Base-by-base conservation (phyloP, 2,329 filamentous ascomycete species). In the Colletotrichum sp. region DNA sequence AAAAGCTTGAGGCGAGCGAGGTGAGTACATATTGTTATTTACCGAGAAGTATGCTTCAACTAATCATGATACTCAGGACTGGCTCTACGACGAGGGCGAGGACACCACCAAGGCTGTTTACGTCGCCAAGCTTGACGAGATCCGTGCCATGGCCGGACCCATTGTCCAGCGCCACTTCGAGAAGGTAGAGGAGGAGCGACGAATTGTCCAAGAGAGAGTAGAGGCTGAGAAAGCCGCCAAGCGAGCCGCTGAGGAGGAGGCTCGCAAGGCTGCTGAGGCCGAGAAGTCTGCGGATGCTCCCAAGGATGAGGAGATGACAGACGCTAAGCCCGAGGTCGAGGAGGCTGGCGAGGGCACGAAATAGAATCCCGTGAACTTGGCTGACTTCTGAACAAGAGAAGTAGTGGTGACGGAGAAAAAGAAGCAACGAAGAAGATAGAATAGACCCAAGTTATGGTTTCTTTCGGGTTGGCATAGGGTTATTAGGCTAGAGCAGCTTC, bases 1-100 rank as follows among this genome's bases (percentile, higher is more conserved):
- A 92, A 69, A 98, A 97, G 91, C 93, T 98, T 78, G 94, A 95
- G 82, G 88, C 92, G 75, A 93, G 90, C 80, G 96, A 99, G 94
- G 96, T 98, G 91, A 89, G 94, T 84, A 6, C n/a, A 52, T 13
- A 24, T 36, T 18, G 28, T 30, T 16, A 9, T 26, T 15, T 15
- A 16, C 26, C 34, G 30, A 21, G 18, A 21, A 52, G 44, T 52
- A 44, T 30, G 28, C 32, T 13, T 16, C 13, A 62, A 57, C 80
- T 84, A 77, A 85, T 79, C 10, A 78, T 80, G 26, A n/a, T 21
- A 28, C 73, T 57, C 79, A 99, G 96, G 96, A 99, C 84, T 99
- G 97, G 97, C 91, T 99, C 77, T 99, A 99, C 86, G 96, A 98
- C 71, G 97, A 99, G 72, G 97, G 97, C 77, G 96, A 98, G 78